Conservation (phyloP, 768 basidiomycete species). For the Pleurotus giganteus region DNA sequence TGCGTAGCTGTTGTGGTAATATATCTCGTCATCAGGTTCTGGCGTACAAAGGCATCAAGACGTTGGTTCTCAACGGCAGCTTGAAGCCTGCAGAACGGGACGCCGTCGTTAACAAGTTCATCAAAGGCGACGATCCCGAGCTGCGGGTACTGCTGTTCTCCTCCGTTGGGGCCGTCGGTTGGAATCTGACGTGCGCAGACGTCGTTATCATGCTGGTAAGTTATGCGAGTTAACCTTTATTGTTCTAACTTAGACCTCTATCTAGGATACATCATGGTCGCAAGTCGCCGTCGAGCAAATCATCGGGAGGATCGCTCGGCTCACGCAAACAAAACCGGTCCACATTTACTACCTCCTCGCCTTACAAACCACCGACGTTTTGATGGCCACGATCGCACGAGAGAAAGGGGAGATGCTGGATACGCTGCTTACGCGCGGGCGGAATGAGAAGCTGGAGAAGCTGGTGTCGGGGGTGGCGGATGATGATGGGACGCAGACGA, state of each 20-base stretch:
- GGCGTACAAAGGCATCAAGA: not conserved
- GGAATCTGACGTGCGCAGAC: not conserved
- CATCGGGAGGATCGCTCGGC: not conserved
- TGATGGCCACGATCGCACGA: not conserved
- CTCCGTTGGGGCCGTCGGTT: not conserved
- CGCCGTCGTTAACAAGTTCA: not conserved
- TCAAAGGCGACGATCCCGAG: not conserved
- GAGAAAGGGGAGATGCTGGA: conserved; percentile 5
- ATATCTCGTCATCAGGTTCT: not conserved
- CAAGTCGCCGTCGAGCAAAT: conserved; percentile 1
- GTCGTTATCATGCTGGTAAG: conserved; percentile 7
- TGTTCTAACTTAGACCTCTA: not conserved
- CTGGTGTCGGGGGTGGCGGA: not conserved
- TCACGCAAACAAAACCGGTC: conserved; percentile 10
- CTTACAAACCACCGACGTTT: not conserved
- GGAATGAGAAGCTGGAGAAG: not conserved
- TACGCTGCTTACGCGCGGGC: not conserved
- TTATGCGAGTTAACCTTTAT: not conserved
- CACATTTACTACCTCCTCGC: conserved; percentile 9
- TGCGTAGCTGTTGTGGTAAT: not conserved
- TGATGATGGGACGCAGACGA: not conserved
- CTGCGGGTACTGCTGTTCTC: conserved; percentile 8
- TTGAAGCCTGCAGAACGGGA: not conserved
- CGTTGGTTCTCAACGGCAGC: not conserved
- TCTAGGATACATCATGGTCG: conserved; percentile 7